phyloP scores from a whole-genome alignment of 441 rosid genomes.

The Populus tomentosa region DNA sequence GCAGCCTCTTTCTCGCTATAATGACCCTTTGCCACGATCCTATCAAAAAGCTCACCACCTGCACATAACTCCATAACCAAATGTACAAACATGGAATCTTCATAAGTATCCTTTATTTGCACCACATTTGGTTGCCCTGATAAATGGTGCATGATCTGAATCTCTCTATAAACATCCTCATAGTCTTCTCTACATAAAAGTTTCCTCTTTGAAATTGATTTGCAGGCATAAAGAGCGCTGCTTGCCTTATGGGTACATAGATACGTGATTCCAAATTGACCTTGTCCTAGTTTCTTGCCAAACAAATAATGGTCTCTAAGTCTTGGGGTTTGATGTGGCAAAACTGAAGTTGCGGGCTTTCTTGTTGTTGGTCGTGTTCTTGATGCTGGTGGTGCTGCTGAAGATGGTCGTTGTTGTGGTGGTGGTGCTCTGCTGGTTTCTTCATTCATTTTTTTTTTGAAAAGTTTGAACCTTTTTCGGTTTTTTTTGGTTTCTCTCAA shows the following conservation, averaged over 20 bases:
- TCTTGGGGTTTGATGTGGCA: constrained; percentile 61
- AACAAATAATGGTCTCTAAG: constrained; percentile 53
- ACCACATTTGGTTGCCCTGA: constrained; percentile 71
- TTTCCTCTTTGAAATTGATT: constrained; percentile 78
- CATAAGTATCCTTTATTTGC: constrained; percentile 60
- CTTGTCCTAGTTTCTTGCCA: constrained; percentile 76
- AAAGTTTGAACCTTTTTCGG: too few species aligned
- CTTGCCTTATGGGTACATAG: constrained; percentile 58
- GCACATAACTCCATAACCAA: constrained; percentile 36
- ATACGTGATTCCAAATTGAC: constrained; percentile 79
- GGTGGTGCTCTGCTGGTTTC: background rate
- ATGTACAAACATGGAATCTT: constrained; percentile 64
- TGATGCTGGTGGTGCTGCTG: background rate
- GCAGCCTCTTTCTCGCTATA: constrained; percentile 80
- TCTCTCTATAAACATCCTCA: constrained; percentile 80
- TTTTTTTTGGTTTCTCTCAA: too few species aligned
- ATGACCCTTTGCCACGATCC: constrained; percentile 72
- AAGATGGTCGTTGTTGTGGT: background rate
- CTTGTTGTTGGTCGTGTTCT: background rate
- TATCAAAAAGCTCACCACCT: constrained; percentile 61
- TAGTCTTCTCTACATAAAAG: constrained; percentile 65
- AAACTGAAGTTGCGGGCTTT: constrained; percentile 27
- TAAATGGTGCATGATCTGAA: constrained; percentile 88
- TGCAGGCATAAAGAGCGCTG: constrained; percentile 56
- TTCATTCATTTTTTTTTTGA: background rate